Base-by-base conservation (phyloP, 371 early-diverging fungal species). In the Entomophthora muscae region DNA sequence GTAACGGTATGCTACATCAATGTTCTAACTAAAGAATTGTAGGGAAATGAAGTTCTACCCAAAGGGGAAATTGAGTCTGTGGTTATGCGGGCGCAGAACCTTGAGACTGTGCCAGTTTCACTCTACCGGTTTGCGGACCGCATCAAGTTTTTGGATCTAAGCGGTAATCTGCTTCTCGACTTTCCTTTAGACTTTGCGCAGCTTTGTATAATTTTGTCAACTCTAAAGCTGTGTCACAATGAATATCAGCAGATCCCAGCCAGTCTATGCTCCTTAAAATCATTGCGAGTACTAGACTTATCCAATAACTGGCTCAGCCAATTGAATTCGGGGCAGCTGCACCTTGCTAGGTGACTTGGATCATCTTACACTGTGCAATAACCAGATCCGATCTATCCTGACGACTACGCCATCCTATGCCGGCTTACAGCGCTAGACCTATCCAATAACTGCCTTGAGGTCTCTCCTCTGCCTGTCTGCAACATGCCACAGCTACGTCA, bases 161-260 rank as follows among this genome's bases (percentile, higher is more conserved):
- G 86, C n/a, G 75, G 78, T 63, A 88, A 85, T 66, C 76, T 83
- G 17, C 67, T 78, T 32, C 71, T 88, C 63, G 84, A 83, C 61
- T 69, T 86, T n/a, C 87, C 87, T 1, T 70, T 81, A 26, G 88
- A 90, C 61, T 90, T 88, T 66, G 72, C 82, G 29, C 85, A 88
- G 70, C 76, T 78, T 57, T 86, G 89, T 61, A 77, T 69, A 23
- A 72, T 70, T 27, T 59, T 89, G 29, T 76, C 80, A 13, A 78
- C 83, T 53, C 73, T 93, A 10, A 77, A 75, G 29, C 75, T 90
- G 68, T 76, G 77, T 22, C 75, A 78, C 31, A 90, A 85, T 68
- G 84, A 81, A 33, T 78, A 80, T 63, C 71, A 72, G 42, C 71
- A 69, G 3, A 70, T 88, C 1, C 85, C 91, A 22, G 55, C 62